Conservation (phyloP, 2,329 filamentous ascomycete genomes). For the Dactylellina haptotyla region DNA sequence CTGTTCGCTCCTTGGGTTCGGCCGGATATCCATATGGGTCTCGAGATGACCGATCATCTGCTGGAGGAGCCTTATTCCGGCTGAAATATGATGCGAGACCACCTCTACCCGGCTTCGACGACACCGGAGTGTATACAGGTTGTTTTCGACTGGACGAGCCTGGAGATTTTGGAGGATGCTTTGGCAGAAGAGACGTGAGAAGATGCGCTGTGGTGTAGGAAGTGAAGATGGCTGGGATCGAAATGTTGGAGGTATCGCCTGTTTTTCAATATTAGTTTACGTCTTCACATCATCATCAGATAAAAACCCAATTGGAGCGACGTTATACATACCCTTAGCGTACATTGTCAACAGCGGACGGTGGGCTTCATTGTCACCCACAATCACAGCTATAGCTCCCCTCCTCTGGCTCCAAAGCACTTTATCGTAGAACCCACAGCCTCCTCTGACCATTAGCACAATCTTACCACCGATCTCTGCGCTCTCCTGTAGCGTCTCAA, state of each 20-base stretch:
- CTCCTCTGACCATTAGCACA: conserved; percentile 87
- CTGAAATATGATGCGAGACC: conserved; percentile 31
- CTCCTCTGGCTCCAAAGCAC: conserved; percentile 95
- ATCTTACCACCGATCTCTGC: conserved; percentile 95
- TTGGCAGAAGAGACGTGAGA: conserved; percentile 75
- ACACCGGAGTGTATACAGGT: conserved; percentile 22
- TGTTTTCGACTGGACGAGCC: conserved; percentile 12
- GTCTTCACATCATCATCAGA: no score
- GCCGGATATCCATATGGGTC: conserved; percentile 9
- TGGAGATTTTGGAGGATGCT: conserved; percentile 53
- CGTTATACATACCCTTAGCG: conserved; percentile 69
- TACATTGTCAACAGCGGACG: conserved; percentile 97
- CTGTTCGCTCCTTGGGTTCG: neutral
- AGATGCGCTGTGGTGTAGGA: conserved; percentile 94
- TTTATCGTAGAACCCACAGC: conserved; percentile 96
- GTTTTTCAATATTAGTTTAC: conserved; percentile 3
- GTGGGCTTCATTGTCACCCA: conserved; percentile 90
- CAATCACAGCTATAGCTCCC: conserved; percentile 87
- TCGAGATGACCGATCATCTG: conserved; percentile 2
- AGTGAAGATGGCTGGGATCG: conserved; percentile 93
- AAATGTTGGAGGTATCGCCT: conserved; percentile 92
- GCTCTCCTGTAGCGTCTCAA: conserved; percentile 87
- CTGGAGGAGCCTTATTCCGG: neutral
- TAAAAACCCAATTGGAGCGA: conserved; percentile 10
- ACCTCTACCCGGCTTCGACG: conserved; percentile 8